These are phyloP conservation scores for Raphanus raphanistrum DNA, from an alignment of 345 rosid species.

Conservation along the genomic window DNA sequence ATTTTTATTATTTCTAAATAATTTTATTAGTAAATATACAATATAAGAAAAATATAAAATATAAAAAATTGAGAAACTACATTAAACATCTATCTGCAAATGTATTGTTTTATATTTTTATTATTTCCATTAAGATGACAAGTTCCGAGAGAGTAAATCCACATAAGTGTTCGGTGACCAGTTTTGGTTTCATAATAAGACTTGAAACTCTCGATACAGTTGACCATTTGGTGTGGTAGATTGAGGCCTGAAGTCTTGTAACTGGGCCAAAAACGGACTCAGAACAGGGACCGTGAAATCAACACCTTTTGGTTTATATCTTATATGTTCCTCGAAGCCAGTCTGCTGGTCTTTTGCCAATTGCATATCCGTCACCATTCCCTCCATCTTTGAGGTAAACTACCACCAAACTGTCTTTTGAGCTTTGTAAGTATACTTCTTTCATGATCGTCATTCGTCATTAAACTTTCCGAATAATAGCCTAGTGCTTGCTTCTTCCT, in stretches of 20 bases:
- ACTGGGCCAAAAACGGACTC: constrained; percentile 80
- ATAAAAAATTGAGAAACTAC: no score
- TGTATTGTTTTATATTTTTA: no score
- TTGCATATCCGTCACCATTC: constrained; percentile 68
- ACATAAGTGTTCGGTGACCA: constrained; percentile 52
- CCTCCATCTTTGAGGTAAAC: constrained; percentile 74
- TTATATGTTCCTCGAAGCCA: constrained; percentile 51
- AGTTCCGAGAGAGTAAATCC: constrained; percentile 61
- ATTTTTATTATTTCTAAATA: no score
- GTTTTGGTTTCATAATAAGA: constrained; percentile 45
- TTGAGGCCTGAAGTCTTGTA: constrained; percentile 70
- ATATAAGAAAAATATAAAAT: no score
- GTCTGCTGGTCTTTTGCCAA: constrained; percentile 70
- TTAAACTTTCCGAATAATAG: constrained; percentile 54
- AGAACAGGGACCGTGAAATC: constrained; percentile 76
- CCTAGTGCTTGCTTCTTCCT: constrained; percentile 67
- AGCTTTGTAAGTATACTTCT: constrained; percentile 62
- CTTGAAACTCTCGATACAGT: constrained; percentile 52
- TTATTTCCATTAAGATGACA: constrained; percentile 43
- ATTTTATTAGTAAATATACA: no score
- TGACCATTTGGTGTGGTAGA: constrained; percentile 74
- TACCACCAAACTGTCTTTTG: constrained; percentile 54
- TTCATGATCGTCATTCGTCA: constrained; percentile 48
- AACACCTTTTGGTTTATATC: constrained; percentile 46
- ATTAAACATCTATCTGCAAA: no score